phyloP scores from a whole-genome alignment of 495 filamentous ascomycete genomes.

The Parachaetomium inaequale region DNA sequence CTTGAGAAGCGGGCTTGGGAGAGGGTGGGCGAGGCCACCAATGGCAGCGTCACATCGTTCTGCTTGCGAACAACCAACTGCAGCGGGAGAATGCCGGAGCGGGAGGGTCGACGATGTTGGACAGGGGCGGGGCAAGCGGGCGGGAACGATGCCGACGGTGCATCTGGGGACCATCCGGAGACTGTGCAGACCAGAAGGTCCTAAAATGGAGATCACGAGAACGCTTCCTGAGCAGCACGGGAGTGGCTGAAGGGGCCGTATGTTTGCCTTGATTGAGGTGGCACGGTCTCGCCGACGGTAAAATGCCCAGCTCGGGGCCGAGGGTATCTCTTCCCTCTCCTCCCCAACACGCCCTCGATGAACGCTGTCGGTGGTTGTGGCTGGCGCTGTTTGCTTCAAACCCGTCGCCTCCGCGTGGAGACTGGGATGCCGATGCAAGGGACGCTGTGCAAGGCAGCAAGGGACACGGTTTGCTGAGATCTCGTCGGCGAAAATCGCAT shows the following conservation, averaged over 20 bases:
- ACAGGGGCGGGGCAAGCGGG: constrained; percentile 3
- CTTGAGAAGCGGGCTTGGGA: not conserved
- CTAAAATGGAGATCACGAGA: not conserved
- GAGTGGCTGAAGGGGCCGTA: not conserved
- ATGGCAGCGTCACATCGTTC: constrained; percentile 12
- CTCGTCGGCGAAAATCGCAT: not conserved
- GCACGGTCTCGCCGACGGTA: not conserved
- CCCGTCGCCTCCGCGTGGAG: no score
- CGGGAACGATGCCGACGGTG: not conserved
- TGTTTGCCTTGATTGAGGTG: not conserved
- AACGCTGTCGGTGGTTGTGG: no score
- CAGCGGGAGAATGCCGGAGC: constrained; percentile 12
- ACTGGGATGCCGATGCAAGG: no score
- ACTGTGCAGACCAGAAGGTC: not conserved
- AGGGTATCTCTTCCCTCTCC: no score
- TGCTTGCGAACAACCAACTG: constrained; percentile 12
- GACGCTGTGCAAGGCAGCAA: no score
- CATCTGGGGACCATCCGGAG: not conserved
- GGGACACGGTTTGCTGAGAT: not conserved
- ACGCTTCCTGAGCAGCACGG: not conserved
- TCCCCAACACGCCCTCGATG: no score
- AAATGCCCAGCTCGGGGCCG: not conserved
- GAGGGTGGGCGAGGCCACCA: constrained; percentile 23
- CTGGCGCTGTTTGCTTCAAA: no score
- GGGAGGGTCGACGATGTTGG: not conserved